Base-by-base conservation (phyloP, 805 yeast genomes). In the Yarrowia sp. region DNA sequence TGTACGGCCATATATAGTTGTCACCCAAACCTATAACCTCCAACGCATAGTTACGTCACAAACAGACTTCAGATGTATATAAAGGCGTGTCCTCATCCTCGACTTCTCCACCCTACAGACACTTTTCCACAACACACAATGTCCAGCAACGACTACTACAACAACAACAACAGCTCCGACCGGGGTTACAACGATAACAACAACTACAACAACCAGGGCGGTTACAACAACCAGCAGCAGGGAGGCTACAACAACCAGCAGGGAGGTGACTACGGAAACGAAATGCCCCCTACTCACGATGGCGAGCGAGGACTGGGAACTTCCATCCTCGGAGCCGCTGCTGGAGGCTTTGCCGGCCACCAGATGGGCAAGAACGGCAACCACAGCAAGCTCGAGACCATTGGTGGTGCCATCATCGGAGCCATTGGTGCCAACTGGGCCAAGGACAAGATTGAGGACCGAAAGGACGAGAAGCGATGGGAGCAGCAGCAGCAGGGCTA, bases 261-360 rank as follows among this genome's bases (percentile, higher is more conserved):
- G 32, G 33, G 36, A 2, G 61, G 61, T 26, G 30, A 26, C 22
- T 52, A 52, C 26, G 61, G 44, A 10, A 52, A 52, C 61, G 44
- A 52, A 26, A 7, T 17, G 33, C 59, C 35, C 17, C 35, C 17
- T 6, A n/a, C 11, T 28, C 48, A 41, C 19, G 32, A 22, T 6
- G 66, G 66, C 1, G 63, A 54, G n/a, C 38, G 63, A 19, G 66
- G 66, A 16, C 41, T 63, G 11, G 62, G 62, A 1, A 58, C 64
- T 6, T 52, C 66, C 11, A 24, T 63, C 8, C 26, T 58, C 21
- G 66, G 66, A 17, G 66, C 66, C 21, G 66, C 62, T 21, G 66
- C 66, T 21, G 66, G 66, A 14, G 66, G 66, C 14, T 52, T 40
- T 30, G 63, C 63, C 36, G 66, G 66, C 41, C 62, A 63, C 64